Evolutionary conservation across 352 stramenopile genomes (phyloP).

Genomic region (Pythium pyrilobum): DNA sequence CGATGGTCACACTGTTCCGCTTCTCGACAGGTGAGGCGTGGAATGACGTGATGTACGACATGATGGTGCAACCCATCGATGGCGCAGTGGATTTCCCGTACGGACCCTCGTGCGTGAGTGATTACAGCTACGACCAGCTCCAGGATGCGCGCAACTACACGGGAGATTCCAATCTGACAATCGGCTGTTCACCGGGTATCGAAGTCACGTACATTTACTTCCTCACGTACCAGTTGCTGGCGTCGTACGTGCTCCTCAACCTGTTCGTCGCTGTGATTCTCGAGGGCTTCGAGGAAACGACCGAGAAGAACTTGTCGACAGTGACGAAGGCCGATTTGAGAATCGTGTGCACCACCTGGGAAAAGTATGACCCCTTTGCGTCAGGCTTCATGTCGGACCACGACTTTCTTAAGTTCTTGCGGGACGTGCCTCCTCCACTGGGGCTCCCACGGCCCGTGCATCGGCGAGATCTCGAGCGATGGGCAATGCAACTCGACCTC

Average conservation of each 20-base stretch:
- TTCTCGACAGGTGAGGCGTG: conserved; percentile 67
- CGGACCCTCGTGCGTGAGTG: conserved; percentile 29
- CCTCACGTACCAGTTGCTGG: conserved; percentile 51
- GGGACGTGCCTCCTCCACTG: conserved; percentile 30
- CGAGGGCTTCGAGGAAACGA: conserved; percentile 65
- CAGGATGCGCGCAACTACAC: conserved; percentile 19
- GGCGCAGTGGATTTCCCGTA: conserved; percentile 21
- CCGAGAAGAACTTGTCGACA: conserved; percentile 29
- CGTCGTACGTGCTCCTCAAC: conserved; percentile 70
- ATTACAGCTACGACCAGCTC: conserved; percentile 31
- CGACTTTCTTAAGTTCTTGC: conserved; percentile 34
- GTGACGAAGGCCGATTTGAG: conserved; percentile 35
- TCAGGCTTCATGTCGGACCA: conserved; percentile 32
- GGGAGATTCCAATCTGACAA: conserved; percentile 27
- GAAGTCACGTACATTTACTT: conserved; percentile 66
- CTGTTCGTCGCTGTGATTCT: conserved; percentile 80
- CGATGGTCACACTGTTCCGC: conserved; percentile 61
- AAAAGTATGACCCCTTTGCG: conserved; percentile 29
- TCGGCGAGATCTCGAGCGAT: conserved; percentile 29
- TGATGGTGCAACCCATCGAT: conserved; percentile 32
- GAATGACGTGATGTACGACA: conserved; percentile 81
- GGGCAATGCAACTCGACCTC: conserved; percentile 27
- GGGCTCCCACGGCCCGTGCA: conserved; percentile 21
- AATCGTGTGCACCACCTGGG: conserved; percentile 25
- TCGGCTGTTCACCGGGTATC: conserved; percentile 30